Evolutionary conservation across 441 rosid species (phyloP), one percentile per base, ranked within the genome.

Genomic region (Melastoma candidum): DNA sequence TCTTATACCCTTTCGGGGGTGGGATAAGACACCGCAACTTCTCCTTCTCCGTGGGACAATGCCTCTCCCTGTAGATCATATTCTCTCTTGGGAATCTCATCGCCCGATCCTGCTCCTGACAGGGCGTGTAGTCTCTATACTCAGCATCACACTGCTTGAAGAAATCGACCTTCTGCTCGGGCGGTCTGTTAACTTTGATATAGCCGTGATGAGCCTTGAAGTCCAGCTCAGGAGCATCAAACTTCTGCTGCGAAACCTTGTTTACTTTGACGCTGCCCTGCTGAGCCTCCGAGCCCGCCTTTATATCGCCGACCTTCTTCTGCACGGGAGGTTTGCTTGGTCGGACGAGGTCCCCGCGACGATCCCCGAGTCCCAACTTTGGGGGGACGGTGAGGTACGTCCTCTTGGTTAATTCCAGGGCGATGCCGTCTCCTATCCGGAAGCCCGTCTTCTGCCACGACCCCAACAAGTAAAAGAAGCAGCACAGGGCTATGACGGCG

Each of bases 391-490:
- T 82, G 71, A 95, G 87, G 49, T 84, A 90, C 7, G 85, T 72
- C 59, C 71, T 75, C 64, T 75, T 79, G 25, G 94, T 77, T 44
- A 83, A 75, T 61, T 73, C 81, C 53, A 77, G 60, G 1, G 96
- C 92, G 64, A 92, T 75, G 60, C 75, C 73, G 54, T 85, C 98
- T 61, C 94, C 95, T 78, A 75, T 88, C 39, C 96, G 95, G 50
- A 85, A 85, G 13, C 95, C 98, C 70, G 94, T 77, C 74, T 68
- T 85, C 81, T 92, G 90, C 98, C 98, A 92, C 54, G 95, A 83
- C 60, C 98, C 98, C 66, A 92, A 71, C 61, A 92, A 63, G 73
- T 88, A 92, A 65, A 82, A 85, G 79, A 84, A 76, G 76, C 95
- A 77, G 50, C 98, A 92, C 66, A 92, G 61, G 60, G 79, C 84